Conservation (phyloP, 2,329 filamentous ascomycete species). For the Ophiostoma fasciatum region DNA sequence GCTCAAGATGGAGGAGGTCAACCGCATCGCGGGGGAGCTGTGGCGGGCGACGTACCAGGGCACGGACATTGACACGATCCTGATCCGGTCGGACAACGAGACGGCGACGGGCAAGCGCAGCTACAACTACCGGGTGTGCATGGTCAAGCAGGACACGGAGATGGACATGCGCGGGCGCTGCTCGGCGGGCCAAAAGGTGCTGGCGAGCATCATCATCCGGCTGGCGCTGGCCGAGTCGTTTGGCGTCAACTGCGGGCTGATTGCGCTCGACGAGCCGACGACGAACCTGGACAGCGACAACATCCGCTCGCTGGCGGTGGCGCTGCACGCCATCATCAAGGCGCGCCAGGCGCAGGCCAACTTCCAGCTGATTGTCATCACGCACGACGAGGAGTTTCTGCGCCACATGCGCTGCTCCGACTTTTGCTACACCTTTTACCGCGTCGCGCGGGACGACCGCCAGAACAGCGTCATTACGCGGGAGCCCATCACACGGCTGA, state of each 20-base stretch:
- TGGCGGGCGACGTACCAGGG: constrained; percentile 96
- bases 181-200: constrained; percentile 89
- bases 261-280: constrained; percentile 86
- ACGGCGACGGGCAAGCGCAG: constrained; percentile 39
- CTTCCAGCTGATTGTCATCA: constrained; percentile 97
- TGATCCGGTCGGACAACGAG: constrained; percentile 87
- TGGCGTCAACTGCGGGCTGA: constrained; percentile 86
- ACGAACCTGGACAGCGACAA: constrained; percentile 95
- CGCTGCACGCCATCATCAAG: constrained; percentile 76
- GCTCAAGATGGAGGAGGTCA: constrained; percentile 97
- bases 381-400: constrained; percentile 94
- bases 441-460: constrained; percentile 65
- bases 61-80: constrained; percentile 91
- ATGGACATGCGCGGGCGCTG: constrained; percentile 99
- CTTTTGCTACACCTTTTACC: constrained; percentile 84
- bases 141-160: constrained; percentile 93
- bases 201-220: constrained; percentile 94
- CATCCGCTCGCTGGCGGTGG: constrained; percentile 75
- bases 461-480: constrained; percentile 80
- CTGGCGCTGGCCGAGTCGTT: constrained; percentile 93
- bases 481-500: constrained; percentile 41
- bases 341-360: constrained; percentile 73
- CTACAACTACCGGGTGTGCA: constrained; percentile 96
- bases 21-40: constrained; percentile 85
- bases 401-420: constrained; percentile 87